phyloP scores from a whole-genome alignment of 73 alveolate genomes.

The Tetrahymena malaccensis region DNA sequence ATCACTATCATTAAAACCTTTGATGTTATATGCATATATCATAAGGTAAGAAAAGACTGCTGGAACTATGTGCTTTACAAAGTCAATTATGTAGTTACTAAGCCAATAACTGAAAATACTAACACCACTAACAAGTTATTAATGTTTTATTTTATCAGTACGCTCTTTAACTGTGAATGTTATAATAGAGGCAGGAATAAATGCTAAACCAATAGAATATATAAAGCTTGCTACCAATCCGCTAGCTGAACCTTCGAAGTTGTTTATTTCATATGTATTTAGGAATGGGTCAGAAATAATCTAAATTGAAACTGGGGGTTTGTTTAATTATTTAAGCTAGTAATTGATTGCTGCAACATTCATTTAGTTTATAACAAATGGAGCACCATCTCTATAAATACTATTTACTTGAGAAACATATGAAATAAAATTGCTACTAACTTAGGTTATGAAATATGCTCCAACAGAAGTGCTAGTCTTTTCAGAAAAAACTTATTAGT shows the following conservation, averaged over 20 bases:
- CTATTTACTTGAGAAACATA: constrained; percentile 1
- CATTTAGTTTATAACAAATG: constrained; percentile 15
- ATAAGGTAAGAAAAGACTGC: constrained; percentile 58
- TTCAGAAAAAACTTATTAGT: not conserved
- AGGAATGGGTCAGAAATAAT: not conserved
- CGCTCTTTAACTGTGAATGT: constrained; percentile 86
- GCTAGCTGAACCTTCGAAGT: not conserved
- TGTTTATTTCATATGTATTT: constrained; percentile 2
- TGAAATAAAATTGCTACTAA: not conserved
- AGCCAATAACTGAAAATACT: constrained; percentile 82
- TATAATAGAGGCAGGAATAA: constrained; percentile 87
- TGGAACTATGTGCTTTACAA: constrained; percentile 70
- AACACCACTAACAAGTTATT: constrained; percentile 85
- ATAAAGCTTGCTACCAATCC: constrained; percentile 61
- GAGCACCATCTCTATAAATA: constrained; percentile 31
- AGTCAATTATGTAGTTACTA: constrained; percentile 79
- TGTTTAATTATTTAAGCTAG: not conserved
- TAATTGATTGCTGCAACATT: constrained; percentile 14
- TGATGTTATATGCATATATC: constrained; percentile 48
- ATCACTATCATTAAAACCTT: constrained; percentile 22
- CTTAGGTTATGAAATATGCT: not conserved
- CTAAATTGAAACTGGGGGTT: not conserved
- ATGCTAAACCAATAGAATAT: constrained; percentile 85
- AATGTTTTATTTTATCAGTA: constrained; percentile 87
- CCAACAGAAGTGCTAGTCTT: not conserved